Evolutionary conservation across 768 basidiomycete genomes (phyloP).

Genomic region (Rubroboletus pulcherrimus): DNA sequence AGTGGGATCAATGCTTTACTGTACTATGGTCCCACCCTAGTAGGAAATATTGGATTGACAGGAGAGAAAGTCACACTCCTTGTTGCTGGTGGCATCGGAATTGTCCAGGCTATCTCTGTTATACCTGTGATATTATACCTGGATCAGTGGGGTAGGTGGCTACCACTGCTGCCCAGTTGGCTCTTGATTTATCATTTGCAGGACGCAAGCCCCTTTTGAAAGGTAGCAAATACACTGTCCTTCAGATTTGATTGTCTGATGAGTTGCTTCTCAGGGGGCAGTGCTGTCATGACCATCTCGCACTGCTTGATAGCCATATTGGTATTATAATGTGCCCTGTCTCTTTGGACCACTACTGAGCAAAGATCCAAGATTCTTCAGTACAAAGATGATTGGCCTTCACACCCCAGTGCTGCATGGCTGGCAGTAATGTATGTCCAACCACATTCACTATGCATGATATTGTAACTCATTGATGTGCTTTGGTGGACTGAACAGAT

Average conservation of each 20-base stretch:
- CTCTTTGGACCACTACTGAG: neutral
- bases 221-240: constrained; percentile 25
- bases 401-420: constrained; percentile 61
- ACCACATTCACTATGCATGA: neutral
- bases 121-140: constrained; percentile 70
- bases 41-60: constrained; percentile 58
- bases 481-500: constrained; percentile 32
- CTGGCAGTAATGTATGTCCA: constrained; percentile 56
- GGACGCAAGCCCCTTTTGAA: constrained; percentile 66
- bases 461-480: neutral
- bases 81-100: constrained; percentile 75
- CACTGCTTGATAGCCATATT: constrained; percentile 64
- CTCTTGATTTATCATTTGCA: constrained; percentile 18
- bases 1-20: constrained; percentile 81
- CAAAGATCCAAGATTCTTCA: constrained; percentile 37
- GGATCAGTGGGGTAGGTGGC: constrained; percentile 53
- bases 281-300: constrained; percentile 57
- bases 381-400: constrained; percentile 55
- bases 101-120: constrained; percentile 74
- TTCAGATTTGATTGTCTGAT: neutral
- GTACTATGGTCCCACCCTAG: constrained; percentile 76
- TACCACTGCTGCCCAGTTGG: neutral
- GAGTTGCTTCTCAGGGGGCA: constrained; percentile 40
- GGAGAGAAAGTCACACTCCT: constrained; percentile 59
- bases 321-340: constrained; percentile 34